phyloP scores from a whole-genome alignment of 208 protist genomes.

The Crithidia acanthocephali region DNA sequence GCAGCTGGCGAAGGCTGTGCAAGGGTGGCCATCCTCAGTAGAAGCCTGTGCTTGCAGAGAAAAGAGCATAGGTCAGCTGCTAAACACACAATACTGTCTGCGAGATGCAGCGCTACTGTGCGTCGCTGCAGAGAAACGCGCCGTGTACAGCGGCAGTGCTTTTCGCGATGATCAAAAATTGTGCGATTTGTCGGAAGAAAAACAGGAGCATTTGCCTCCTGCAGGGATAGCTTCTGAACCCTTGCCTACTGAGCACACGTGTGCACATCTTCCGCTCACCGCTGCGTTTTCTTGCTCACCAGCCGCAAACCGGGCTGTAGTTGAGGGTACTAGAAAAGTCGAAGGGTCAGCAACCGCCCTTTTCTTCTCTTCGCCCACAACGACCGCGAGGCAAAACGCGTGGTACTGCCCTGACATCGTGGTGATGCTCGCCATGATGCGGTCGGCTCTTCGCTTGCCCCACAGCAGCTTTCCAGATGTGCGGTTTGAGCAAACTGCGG shows the following conservation, averaged over 20 bases:
- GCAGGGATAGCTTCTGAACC: background rate
- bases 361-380: background rate
- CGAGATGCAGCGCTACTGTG: constrained; percentile 5
- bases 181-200: background rate
- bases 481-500: constrained; percentile 57
- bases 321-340: background rate
- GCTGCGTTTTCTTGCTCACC: background rate
- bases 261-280: background rate
- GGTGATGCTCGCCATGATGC: constrained; percentile 56
- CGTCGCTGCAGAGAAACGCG: background rate
- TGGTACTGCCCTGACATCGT: constrained; percentile 49
- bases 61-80: background rate
- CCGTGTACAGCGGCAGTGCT: background rate
- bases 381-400: constrained; percentile 6
- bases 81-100: background rate
- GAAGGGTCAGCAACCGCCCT: background rate
- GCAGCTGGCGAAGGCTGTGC: background rate
- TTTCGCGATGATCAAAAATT: background rate
- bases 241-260: background rate
- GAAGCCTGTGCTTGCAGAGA: too few relatives aligned
- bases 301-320: background rate
- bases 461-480: constrained; percentile 49
- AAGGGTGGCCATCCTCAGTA: too few relatives aligned
- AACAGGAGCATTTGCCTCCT: background rate
- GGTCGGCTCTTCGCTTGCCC: constrained; percentile 35